Conservation (phyloP, 305 asterid genomes). For the Fraxinus floribunda region DNA sequence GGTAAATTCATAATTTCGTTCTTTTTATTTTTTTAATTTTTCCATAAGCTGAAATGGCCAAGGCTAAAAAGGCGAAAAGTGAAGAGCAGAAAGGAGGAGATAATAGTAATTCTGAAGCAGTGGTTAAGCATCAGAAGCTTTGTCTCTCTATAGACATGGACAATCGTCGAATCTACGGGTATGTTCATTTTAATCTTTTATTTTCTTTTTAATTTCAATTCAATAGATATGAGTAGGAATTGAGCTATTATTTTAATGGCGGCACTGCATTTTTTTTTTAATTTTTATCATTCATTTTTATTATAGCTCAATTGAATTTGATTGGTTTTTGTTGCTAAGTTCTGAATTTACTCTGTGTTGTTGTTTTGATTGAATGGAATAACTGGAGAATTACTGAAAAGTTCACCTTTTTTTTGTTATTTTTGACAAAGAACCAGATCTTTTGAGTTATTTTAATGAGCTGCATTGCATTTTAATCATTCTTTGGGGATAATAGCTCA, state of each 20-base stretch:
- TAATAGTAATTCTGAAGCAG: conserved; percentile 71
- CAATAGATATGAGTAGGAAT: not conserved
- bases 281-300: not conserved
- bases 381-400: not conserved
- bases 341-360: not conserved
- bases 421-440: not conserved
- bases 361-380: not conserved
- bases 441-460: not conserved
- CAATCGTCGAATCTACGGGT: conserved; percentile 87
- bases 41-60: conserved; percentile 58
- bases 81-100: conserved; percentile 88
- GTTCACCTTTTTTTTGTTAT: not conserved
- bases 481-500: not conserved
- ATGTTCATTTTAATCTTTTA: not conserved
- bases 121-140: conserved; percentile 94
- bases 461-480: not conserved
- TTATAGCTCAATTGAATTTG: not conserved
- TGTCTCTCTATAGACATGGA: conserved; percentile 91
- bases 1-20: not conserved
- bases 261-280: not conserved
- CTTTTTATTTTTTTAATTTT: not conserved
- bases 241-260: not conserved
- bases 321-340: not conserved
- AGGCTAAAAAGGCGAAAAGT: conserved; percentile 74
- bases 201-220: not conserved